Evolutionary conservation across 2,329 filamentous ascomycete genomes (phyloP), one percentile per base, ranked within the genome.

Genomic region (Apiospora kogelbergensis): DNA sequence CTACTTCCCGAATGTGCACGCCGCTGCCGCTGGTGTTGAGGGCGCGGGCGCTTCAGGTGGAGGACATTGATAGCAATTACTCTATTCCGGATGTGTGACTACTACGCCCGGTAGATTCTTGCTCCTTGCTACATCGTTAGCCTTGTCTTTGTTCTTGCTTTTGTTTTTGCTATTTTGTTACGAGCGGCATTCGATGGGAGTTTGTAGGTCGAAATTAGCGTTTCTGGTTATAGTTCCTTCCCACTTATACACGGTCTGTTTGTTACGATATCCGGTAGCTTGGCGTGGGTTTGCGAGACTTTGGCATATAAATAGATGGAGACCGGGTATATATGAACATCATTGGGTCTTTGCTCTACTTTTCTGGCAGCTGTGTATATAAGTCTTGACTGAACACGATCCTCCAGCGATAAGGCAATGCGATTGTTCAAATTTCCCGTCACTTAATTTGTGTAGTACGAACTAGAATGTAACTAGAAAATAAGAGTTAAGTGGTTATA

Each of bases 1-100:
- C 71, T 88, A 85, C 74, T 89, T 86, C 72, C 88, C 87, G 2
- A 84, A 86, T n/a, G 30, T 37, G 30, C 53, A 60, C 17, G 53
- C 30, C 1, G 53, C 10, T 1, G 53, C 10, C 3, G 53, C 1
- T 3, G 53, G 53, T 5, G 20, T 30, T n/a, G 53, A 60, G 6
- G 53, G 53, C 0, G 30, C 30, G 4, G 46, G 46, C 5, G 48
- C 26, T 3, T 15, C 2, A 2, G 30, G 26, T 2, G 30, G 48
- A 6, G 48, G 53, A 37, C 53, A 60, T 13, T 60, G 30, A 60
- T 37, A 6, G 30, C 26, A 53, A 15, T 13, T 53, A 4, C 22
- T 17, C 30, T 53, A 17, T 6, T 7, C 1, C 6, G n/a, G 1
- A 30, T 60, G 7, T 53, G 24, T 53, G 24, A 15, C n/a, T n/a